Conservation (phyloP, 257 asterid species). For the Ocimum tenuiflorum region DNA sequence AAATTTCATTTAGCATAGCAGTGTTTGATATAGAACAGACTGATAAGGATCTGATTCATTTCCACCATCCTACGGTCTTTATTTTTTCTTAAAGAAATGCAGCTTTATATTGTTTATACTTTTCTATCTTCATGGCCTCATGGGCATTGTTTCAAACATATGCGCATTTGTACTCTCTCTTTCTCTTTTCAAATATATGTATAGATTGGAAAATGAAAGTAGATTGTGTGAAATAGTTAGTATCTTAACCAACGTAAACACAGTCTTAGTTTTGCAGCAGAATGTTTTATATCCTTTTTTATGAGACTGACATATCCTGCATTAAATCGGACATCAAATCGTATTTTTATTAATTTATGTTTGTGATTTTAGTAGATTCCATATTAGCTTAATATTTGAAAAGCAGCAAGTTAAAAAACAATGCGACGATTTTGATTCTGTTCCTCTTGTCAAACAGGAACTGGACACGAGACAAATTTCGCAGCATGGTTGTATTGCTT, state of each 20-base stretch:
- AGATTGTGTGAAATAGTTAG: background rate
- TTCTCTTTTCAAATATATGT: too few species aligned
- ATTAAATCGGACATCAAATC: background rate
- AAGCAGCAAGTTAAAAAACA: too few species aligned
- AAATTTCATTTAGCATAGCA: background rate
- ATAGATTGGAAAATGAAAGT: background rate
- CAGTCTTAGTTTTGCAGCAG: background rate
- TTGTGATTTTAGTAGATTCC: constrained; percentile 1
- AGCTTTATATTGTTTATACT: background rate
- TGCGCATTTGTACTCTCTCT: background rate
- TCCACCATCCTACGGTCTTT: background rate
- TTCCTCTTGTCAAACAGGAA: constrained; percentile 38
- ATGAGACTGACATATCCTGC: background rate
- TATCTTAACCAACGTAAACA: background rate
- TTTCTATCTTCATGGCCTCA: background rate
- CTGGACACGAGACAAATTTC: constrained; percentile 91
- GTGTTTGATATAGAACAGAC: background rate
- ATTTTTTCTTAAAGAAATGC: background rate
- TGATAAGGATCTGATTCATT: background rate
- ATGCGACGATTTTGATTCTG: background rate
- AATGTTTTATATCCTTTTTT: background rate
- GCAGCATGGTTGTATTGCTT: constrained; percentile 89
- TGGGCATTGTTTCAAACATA: background rate
- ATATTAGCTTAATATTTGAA: background rate
- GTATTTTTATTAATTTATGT: background rate